Evolutionary conservation across 345 rosid species (phyloP), one percentile per base, ranked within the genome.

Genomic region (Salix dunnii): DNA sequence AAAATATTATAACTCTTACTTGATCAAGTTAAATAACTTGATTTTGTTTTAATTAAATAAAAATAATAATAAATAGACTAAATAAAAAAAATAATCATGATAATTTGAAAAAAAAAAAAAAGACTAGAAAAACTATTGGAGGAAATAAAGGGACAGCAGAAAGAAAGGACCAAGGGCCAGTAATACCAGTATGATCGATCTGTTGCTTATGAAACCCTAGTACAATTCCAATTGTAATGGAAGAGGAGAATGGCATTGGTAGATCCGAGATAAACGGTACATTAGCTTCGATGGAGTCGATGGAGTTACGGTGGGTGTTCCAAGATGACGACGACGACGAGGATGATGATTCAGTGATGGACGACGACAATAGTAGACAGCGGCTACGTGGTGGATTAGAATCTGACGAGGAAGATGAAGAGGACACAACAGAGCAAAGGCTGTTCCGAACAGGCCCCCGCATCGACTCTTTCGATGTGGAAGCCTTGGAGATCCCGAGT

Each of bases 291-390:
- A 81, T 91, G 85, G 98, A 93, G 84, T 93, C 96, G 16, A 48
- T 81, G 53, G 99, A 92, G 81, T 96, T 97, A 68, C 91, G 97
- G 8, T 96, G 99, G 99, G 98, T 96, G 60, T 92, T 87, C 78
- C 97, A 88, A 75, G 92, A 91, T 72, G 97, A 91, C 51, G 98
- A 94, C 21, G 96, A 51, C 14, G 63, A 58, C 0, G 63, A 88
- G 4, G 63, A 58, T 3, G 63, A 88, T 48, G 95, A 88, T 62
- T 91, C 94, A 60, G 88, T 88, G 74, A 87, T 87, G 73, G 91
- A 83, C 46, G 88, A 82, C 51, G 84, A 79, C 1, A 73, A 82
- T 10, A 10, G 63, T 9, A 11, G 14, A 58, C 12, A 76, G 30
- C 74, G 53, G 25, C 80, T 60, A 8, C 85, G 67, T 70, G 79